These are phyloP conservation scores for Pythium phragmiticola DNA, from an alignment of 352 stramenopile species.

Conservation along the genomic window DNA sequence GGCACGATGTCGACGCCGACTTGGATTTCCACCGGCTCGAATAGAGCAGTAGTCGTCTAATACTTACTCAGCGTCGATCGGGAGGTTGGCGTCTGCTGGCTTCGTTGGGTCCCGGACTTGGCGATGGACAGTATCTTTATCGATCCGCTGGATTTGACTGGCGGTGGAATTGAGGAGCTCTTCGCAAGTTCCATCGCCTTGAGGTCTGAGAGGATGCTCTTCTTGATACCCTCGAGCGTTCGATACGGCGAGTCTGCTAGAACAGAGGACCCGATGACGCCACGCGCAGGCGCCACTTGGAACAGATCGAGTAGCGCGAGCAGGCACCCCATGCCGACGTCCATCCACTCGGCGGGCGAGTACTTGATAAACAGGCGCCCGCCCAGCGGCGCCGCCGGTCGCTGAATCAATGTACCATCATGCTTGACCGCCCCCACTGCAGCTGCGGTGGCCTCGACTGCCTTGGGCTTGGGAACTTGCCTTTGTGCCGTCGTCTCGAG, in stretches of 20 bases:
- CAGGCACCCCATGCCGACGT: conserved; percentile 63
- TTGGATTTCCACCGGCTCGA: conserved; percentile 21
- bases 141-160: neutral
- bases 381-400: conserved; percentile 11
- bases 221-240: conserved; percentile 50
- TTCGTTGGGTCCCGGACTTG: conserved; percentile 1
- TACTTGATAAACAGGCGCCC: conserved; percentile 63
- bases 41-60: neutral
- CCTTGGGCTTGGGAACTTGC: neutral
- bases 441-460: neutral
- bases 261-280: neutral
- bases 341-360: conserved; percentile 56
- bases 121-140: neutral
- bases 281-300: conserved; percentile 34
- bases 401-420: conserved; percentile 10
- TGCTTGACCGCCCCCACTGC: conserved; percentile 7
- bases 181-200: conserved; percentile 14
- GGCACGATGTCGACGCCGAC: conserved; percentile 6
- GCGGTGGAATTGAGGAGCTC: neutral
- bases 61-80: conserved; percentile 19
- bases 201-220: conserved; percentile 52
- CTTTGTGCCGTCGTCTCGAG: conserved; percentile 28
- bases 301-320: conserved; percentile 65
- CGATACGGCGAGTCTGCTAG: conserved; percentile 47
- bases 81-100: neutral